Evolutionary conservation across 345 rosid species (phyloP).

Genomic region (Triadica sebifera): DNA sequence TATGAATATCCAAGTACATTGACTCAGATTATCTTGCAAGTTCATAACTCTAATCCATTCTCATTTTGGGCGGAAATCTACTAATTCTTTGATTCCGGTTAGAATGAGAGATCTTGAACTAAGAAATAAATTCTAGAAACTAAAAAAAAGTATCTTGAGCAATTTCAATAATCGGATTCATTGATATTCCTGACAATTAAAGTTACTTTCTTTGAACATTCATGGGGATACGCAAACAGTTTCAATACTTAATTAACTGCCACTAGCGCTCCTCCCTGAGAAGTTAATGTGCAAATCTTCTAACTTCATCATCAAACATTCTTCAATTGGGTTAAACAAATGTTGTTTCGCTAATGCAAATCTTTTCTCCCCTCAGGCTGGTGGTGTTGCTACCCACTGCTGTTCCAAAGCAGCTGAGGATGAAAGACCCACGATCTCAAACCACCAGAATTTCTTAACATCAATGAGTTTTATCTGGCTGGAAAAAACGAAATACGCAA

Average conservation of each 20-base stretch:
- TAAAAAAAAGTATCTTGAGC: no score
- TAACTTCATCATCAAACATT: neutral
- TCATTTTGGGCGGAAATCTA: no score
- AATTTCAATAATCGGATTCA: no score
- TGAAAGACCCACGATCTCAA: neutral
- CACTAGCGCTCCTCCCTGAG: neutral
- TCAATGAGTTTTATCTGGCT: conserved; percentile 2
- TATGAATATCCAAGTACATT: no score
- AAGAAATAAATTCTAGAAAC: no score
- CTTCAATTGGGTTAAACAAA: neutral
- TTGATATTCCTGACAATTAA: no score
- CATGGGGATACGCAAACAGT: neutral
- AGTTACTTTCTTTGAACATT: neutral
- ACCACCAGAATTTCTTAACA: neutral
- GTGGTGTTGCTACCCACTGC: conserved; percentile 11
- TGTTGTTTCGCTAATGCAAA: neutral
- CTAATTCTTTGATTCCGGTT: no score
- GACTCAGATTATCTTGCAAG: no score
- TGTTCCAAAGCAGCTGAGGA: conserved; percentile 8
- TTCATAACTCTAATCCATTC: no score
- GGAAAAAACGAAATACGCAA: neutral
- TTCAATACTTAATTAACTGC: neutral
- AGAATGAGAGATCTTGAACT: no score
- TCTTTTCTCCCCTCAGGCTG: neutral
- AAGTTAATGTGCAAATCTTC: neutral